phyloP scores from a whole-genome alignment of 495 filamentous ascomycete genomes.

The Lepidopterella palustris region DNA sequence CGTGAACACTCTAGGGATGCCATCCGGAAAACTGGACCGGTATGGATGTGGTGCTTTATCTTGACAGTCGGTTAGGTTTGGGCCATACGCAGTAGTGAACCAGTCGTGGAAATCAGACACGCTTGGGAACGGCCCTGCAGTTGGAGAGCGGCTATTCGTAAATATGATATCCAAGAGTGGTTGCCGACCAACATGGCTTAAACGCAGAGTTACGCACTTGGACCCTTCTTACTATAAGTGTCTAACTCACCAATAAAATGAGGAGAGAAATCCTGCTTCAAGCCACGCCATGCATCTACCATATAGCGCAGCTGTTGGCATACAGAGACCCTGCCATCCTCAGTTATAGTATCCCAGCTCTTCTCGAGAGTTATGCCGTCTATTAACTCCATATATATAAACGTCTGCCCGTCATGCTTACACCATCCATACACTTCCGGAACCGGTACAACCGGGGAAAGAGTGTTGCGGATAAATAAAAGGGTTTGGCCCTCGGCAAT shows the following conservation, averaged over 20 bases:
- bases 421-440: slow-evolving; percentile 47
- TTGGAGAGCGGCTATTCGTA: neutral
- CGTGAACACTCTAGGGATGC: slow-evolving; percentile 41
- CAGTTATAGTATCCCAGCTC: slow-evolving; percentile 35
- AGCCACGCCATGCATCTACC: slow-evolving; percentile 27
- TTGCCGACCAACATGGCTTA: slow-evolving; percentile 27
- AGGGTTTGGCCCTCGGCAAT: slow-evolving; percentile 43
- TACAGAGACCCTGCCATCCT: slow-evolving; percentile 34
- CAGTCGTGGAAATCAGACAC: slow-evolving; percentile 44
- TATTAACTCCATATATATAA: slow-evolving; percentile 47
- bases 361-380: slow-evolving; percentile 37
- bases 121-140: slow-evolving; percentile 37
- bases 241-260: slow-evolving; percentile 31
- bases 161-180: slow-evolving; percentile 17
- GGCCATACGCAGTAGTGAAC: slow-evolving; percentile 34
- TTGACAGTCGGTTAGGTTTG: slow-evolving; percentile 24
- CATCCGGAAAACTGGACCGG: slow-evolving; percentile 39
- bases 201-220: slow-evolving; percentile 1
- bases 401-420: slow-evolving; percentile 38
- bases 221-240: neutral
- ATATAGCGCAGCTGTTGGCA: slow-evolving; percentile 37
- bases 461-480: slow-evolving; percentile 37
- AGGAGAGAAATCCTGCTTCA: slow-evolving; percentile 36
- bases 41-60: slow-evolving; percentile 37
- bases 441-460: slow-evolving; percentile 38